Evolutionary conservation across 495 filamentous ascomycete genomes (phyloP), one percentile per base, ranked within the genome.

Genomic region (Penicillium cataractarum): DNA sequence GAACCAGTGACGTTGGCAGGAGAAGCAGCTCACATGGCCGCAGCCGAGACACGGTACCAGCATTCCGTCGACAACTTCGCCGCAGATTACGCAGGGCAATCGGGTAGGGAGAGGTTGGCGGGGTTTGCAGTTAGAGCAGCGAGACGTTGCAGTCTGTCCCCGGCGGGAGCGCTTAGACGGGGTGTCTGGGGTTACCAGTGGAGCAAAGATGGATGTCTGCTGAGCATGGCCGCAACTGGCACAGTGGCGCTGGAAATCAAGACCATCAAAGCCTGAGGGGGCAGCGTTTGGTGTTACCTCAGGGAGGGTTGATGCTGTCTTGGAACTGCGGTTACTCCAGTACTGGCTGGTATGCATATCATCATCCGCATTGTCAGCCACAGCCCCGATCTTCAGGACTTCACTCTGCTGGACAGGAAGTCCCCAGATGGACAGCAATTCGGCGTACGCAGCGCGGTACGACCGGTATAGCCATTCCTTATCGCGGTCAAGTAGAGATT

Each of bases 361-460:
- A 5, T 62, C 64, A 6, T 57, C 46, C 44, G 59, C 58, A 12
- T 70, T 60, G 12, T 55, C 39, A 21, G 64, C 37, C n/a, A 66
- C 58, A 1, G 69, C 66, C 13, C 78, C 78, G 72, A 93, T 94
- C 67, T 96, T 96, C 57, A 96, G 78, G 22, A 97, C 85, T 74
- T 97, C 92, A 7, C 92, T 84, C 19, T 89, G 83, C 32, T 88
- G 83, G 5, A 91, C 80, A 0, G 89, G 88, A 8, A 94, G 80
- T n/a, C 84, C 83, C 93, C 94, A 97, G 59, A 89, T 85, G 48
- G 85, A 88, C 2, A 97, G 81, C 65, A 96, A 82, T 62, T 94
- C 84, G 12, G 94, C 91, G 70, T 97, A 97, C 39, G 87, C 81
- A 55, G 85, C 83, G 19, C 93, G 86, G 74, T 96, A 97, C 46